Base-by-base conservation (phyloP, 768 basidiomycete species). In the Kwoniella europaea region DNA sequence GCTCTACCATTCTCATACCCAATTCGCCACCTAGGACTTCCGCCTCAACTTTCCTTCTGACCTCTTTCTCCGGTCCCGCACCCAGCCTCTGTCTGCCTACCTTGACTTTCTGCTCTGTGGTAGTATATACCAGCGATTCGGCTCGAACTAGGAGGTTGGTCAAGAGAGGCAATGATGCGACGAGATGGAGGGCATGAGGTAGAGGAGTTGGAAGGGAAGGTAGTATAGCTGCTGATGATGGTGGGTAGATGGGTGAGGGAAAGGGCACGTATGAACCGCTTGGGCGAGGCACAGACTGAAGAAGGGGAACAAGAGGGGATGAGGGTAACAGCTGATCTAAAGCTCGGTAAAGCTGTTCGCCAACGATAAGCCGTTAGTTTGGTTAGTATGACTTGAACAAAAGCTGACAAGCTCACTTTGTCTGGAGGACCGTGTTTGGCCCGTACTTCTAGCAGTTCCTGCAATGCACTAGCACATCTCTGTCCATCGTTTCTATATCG, bases 401-500 rank as follows among this genome's bases (percentile, higher is more conserved):
- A 16, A 50, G 10, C 41, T n/a, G 18, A 27, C 2, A 3, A 55
- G 71, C 82, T 50, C 77, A 89, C 92, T 84, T 93, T 87, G 68
- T 85, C 79, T 29, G 86, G 85, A 4, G 88, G 88, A 5, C 91
- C 92, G 70, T 89, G 86, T 57, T 88, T 85, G 57, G 88, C 86
- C 43, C 88, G 87, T 2, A 90, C 81, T 4, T 89, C 87, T 16
- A 98, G 84, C 41, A 92, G 83, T 76, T 90, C 93, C 78, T 97
- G 93, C 55, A 96, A 79, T 1, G 86, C 85, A 80, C 94, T 92
- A 2, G 92, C 94, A 69, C 90, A 91, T 84, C 92, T 96, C 5
- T 85, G 85, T 0, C 87, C 88, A 78, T 98, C 94, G 50, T 88
- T 85, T 4, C 94, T 94, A 75, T 24, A 53, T 52, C 35, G 44